phyloP scores from a whole-genome alignment of 2,329 filamentous ascomycete species.

The Beauveria sp. region DNA sequence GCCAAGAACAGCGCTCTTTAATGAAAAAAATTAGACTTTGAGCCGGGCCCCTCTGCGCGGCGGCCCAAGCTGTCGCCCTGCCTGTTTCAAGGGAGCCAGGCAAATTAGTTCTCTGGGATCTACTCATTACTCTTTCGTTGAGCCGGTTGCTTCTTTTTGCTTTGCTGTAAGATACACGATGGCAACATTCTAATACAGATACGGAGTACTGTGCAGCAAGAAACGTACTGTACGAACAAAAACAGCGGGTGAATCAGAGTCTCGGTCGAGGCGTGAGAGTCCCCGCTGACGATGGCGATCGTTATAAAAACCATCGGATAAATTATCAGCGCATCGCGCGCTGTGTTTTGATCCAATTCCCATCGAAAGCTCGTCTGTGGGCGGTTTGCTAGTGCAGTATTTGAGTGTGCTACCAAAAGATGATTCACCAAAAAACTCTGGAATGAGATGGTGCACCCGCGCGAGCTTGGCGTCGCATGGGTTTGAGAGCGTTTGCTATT shows the following conservation, averaged over 20 bases:
- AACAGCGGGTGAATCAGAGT: neutral
- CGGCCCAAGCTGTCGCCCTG: neutral
- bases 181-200: neutral
- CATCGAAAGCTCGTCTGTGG: neutral
- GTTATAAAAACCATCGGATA: neutral
- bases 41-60: neutral
- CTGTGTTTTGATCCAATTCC: neutral
- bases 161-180: neutral
- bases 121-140: neutral
- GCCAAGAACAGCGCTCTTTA: neutral
- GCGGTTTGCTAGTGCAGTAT: neutral
- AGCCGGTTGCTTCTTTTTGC: neutral
- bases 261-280: neutral
- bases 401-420: neutral
- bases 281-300: constrained; percentile 1
- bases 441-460: neutral
- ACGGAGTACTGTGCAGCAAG: neutral
- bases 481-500: constrained; percentile 3
- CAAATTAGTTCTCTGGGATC: neutral
- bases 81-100: neutral
- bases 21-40: neutral
- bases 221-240: neutral
- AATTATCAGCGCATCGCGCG: neutral
- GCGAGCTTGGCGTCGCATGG: neutral
- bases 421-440: neutral